Evolutionary conservation across 345 rosid species (phyloP).

Genomic region (Citrus unshiu): DNA sequence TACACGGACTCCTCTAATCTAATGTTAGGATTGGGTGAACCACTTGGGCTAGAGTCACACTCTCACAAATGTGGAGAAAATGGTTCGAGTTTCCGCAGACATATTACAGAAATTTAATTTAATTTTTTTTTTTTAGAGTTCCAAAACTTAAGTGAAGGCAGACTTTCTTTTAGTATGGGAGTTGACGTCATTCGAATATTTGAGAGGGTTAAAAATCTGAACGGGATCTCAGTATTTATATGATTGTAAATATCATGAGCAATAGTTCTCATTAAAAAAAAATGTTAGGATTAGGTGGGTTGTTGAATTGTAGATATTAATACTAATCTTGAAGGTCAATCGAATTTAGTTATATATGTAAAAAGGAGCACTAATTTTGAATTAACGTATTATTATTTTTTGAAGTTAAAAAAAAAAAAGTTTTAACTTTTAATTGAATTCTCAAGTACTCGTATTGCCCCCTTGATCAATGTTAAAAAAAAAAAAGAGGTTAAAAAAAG

Average conservation of each 20-base stretch:
- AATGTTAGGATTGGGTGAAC: not conserved
- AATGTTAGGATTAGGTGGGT: not conserved
- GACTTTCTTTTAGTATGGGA: accelerated
- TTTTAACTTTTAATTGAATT: too few relatives aligned
- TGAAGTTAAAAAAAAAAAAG: too few relatives aligned
- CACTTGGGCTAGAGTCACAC: too few relatives aligned
- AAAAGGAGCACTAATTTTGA: too few relatives aligned
- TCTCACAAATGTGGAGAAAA: accelerated
- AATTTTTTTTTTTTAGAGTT: accelerated
- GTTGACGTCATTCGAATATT: too few relatives aligned
- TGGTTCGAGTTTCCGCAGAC: accelerated
- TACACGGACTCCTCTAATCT: not conserved
- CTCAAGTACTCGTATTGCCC: not conserved
- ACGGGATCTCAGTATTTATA: too few relatives aligned
- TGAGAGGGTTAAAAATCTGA: too few relatives aligned
- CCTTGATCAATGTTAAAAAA: not conserved
- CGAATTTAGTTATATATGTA: not conserved
- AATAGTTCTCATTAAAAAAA: too few relatives aligned
- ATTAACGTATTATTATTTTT: too few relatives aligned
- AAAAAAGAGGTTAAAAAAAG: too few relatives aligned
- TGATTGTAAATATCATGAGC: too few relatives aligned
- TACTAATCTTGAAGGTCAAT: not conserved
- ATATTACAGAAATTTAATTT: accelerated
- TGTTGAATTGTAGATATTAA: not conserved
- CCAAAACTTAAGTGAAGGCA: accelerated